Evolutionary conservation across 2,329 filamentous ascomycete species (phyloP).

Genomic region (Rugonectria rugulosa): DNA sequence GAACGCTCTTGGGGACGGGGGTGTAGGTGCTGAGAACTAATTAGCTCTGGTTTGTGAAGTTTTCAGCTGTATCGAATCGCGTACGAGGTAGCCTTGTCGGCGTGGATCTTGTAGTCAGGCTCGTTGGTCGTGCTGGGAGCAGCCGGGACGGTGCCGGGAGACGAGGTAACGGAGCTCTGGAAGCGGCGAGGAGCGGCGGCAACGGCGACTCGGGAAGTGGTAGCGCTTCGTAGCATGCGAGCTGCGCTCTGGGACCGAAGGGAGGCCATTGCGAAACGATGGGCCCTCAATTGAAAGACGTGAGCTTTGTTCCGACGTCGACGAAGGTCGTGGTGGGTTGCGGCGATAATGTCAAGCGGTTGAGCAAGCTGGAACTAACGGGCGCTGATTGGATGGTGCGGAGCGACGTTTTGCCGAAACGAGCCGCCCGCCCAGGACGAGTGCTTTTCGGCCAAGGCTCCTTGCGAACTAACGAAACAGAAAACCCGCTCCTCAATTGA

Average conservation of each 20-base stretch:
- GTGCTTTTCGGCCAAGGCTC: conserved; percentile 56
- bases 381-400: conserved; percentile 52
- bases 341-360: conserved; percentile 38
- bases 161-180: conserved; percentile 59
- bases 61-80: conserved; percentile 21
- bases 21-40: conserved; percentile 75
- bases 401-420: conserved; percentile 53
- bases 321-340: conserved; percentile 33
- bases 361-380: conserved; percentile 38
- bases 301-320: conserved; percentile 31
- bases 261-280: conserved; percentile 65
- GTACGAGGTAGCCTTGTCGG: conserved; percentile 93
- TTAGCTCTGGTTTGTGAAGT: conserved; percentile 25
- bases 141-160: conserved; percentile 48
- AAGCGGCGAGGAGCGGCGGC: conserved; percentile 60
- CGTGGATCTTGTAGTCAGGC: conserved; percentile 80
- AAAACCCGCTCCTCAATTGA: conserved; percentile 38
- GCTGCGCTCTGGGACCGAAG: conserved; percentile 65
- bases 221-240: conserved; percentile 59
- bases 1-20: conserved; percentile 85
- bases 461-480: conserved; percentile 37
- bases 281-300: conserved; percentile 36
- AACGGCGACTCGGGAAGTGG: conserved; percentile 46
- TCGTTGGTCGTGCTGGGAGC: conserved; percentile 63
- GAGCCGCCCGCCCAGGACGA: conserved; percentile 43